These are phyloP conservation scores for Nemania sp. DNA, from an alignment of 2,329 filamentous ascomycete species.

Conservation along the genomic window DNA sequence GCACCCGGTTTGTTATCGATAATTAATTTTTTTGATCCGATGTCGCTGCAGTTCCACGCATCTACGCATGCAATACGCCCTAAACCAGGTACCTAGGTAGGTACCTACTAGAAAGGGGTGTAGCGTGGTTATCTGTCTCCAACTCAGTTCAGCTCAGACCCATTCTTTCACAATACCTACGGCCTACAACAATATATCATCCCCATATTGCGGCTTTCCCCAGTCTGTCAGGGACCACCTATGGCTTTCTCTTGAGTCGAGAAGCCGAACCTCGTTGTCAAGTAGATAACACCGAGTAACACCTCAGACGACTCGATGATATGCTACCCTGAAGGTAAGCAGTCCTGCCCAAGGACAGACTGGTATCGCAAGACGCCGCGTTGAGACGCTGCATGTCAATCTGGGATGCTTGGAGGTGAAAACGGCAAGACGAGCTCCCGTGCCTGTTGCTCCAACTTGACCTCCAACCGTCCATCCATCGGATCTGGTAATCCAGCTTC, in stretches of 20 bases:
- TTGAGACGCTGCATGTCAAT: not conserved
- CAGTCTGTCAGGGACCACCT: too few relatives aligned
- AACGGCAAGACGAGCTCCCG: conserved; percentile 1
- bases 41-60: conserved; percentile 31
- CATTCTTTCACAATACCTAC: too few relatives aligned
- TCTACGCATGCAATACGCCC: conserved; percentile 6
- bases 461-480: not conserved
- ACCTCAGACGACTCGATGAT: not conserved
- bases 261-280: too few relatives aligned
- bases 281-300: not conserved
- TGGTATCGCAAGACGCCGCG: not conserved
- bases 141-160: too few relatives aligned
- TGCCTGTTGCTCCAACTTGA: not conserved
- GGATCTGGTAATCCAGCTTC: not conserved
- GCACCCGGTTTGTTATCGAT: conserved; percentile 41
- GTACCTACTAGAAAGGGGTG: not conserved
- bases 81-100: not conserved
- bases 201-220: not conserved
- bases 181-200: not conserved
- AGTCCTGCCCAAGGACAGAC: not conserved
- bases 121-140: too few relatives aligned
- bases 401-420: not conserved
- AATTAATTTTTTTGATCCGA: conserved; percentile 38
- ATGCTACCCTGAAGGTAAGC: not conserved
- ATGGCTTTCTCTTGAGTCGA: too few relatives aligned